Base-by-base conservation (phyloP, 495 filamentous ascomycete species). In the Penicillium lividum region DNA sequence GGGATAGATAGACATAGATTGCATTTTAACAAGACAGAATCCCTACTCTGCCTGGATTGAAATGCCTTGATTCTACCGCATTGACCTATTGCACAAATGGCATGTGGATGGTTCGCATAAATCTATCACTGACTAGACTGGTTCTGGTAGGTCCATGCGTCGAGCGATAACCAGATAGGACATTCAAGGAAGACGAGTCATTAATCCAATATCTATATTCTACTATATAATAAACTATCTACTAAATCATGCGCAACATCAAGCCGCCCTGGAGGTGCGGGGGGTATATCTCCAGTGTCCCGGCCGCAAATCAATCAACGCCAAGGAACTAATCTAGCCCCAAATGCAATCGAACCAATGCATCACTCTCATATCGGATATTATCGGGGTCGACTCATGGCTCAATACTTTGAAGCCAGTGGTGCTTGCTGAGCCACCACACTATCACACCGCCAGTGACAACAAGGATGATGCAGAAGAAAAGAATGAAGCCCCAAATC, bases 391-490 rank as follows among this genome's bases (percentile, higher is more conserved):
- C 40, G n/a, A 0, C 6, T 47, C 30, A 64, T 27, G 63, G 63
- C 40, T 65, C 58, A 25, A 57, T 56, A 16, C 63, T 56, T 27
- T 63, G 65, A 25, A 77, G 49, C 76, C 76, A 79, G 46, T 74
- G 65, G 56, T 77, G 74, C 43, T 71, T 66, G 28, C 60, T 65
- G 8, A 79, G 62, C 68, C 73, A 77, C 73, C 71, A 76, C 7
- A 79, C 60, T 6, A 77, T 57, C 11, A 71, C 67, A 3, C 66
- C 63, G 15, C 62, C 71, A 4, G 61, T 64, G 4, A 71, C 55
- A 11, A 74, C n/a, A 11, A 72, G 46, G 5, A 63, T 55, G 15
- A 73, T 56, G 3, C 49, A 51, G n/a, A 75, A 59, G 50, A 69
- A 70, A 0, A 77, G 71, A 0, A 71, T 18, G 30, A 74, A 71